A percentile compares a stretch with the other conserved stretches of the same genome.
These are phyloP conservation scores for Penicillium cosmopolitanum DNA, from an alignment of 495 filamentous ascomycete species.

Conservation along the genomic window DNA sequence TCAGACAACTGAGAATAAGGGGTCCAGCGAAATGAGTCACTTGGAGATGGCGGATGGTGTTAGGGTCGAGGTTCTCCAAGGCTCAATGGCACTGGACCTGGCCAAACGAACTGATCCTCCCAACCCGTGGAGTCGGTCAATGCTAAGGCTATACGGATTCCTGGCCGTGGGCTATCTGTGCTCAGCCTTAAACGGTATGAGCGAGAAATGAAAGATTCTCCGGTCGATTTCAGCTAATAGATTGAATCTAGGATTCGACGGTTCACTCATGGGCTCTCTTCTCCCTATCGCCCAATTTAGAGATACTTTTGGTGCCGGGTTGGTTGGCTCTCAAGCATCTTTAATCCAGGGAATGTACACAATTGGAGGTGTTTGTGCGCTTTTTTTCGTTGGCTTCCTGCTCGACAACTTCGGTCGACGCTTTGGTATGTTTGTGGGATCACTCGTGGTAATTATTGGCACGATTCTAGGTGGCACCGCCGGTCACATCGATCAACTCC, in stretches of 20 bases:
- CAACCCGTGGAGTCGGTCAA: slow-evolving; percentile 17
- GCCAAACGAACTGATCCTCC: slow-evolving; percentile 18
- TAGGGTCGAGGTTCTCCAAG: slow-evolving; percentile 18
- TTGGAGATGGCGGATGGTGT: slow-evolving; percentile 14
- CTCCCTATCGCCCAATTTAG: slow-evolving; percentile 35
- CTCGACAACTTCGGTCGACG: slow-evolving; percentile 61
- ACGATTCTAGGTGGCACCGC: slow-evolving; percentile 54
- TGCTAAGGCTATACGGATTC: slow-evolving; percentile 16
- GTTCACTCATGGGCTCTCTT: slow-evolving; percentile 46
- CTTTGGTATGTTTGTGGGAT: slow-evolving; percentile 63
- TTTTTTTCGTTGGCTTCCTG: slow-evolving; percentile 60
- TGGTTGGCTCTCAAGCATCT: slow-evolving; percentile 41
- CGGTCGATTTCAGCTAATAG: neutral
- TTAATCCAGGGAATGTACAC: slow-evolving; percentile 61
- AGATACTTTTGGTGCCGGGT: slow-evolving; percentile 36
- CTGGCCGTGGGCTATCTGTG: slow-evolving; percentile 18
- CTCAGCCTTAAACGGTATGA: slow-evolving; percentile 20
- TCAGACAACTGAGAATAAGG: slow-evolving; percentile 8
- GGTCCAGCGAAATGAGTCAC: slow-evolving; percentile 1
- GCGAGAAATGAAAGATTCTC: slow-evolving; percentile 22
- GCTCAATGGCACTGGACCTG: slow-evolving; percentile 20
- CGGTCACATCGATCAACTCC: slow-evolving; percentile 51
- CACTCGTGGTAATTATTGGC: slow-evolving; percentile 56
- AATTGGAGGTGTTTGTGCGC: slow-evolving; percentile 60
- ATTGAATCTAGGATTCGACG: slow-evolving; percentile 46